Evolutionary conservation across 495 filamentous ascomycete species (phyloP), one percentile per base, ranked within the genome.

Genomic region (Penicillium robsamsonii): DNA sequence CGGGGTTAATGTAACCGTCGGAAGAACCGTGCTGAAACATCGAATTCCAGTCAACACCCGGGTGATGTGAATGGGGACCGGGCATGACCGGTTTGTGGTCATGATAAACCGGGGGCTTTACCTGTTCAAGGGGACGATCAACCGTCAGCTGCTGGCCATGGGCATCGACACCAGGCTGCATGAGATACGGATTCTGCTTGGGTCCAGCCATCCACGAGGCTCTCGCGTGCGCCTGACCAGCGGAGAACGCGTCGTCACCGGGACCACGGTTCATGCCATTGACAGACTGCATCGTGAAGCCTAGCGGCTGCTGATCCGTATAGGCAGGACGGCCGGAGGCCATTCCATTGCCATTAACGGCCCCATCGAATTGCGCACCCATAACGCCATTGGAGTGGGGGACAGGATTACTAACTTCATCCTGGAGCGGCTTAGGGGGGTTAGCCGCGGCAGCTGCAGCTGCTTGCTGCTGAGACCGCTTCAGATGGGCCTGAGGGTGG

Each of bases 401-500:
- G 57, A 73, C 63, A 66, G 70, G 62, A 67, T 59, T 76, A 72
- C 69, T 75, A 66, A 79, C 75, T 73, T 77, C 76, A 71, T 77
- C 75, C 69, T 75, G 72, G 63, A 73, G 61, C 55, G 72, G 64
- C 61, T 77, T 77, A 10, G 66, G 72, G 70, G 87, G 81, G 62
- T 87, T 83, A 13, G 77, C 72, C 59, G 79, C 74, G 60, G 82
- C 80, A 42, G 62, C 73, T 60, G 81, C 79, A 30, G 66, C 66
- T 49, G 66, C 66, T 50, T 59, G 58, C 58, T 68, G 66, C 70
- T 86, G 79, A 58, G 79, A 79, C 71, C 89, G 90, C 78, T 91
- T 91, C 59, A 92, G 78, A 73, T 94, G 90, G 57, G 88, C 89
- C 71, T 92, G 87, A 41, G 94, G 87, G 74, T 96, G 89, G 53